Evolutionary conservation across 495 filamentous ascomycete genomes (phyloP), one percentile per base, ranked within the genome.

Genomic region (Usnea hakonensis): DNA sequence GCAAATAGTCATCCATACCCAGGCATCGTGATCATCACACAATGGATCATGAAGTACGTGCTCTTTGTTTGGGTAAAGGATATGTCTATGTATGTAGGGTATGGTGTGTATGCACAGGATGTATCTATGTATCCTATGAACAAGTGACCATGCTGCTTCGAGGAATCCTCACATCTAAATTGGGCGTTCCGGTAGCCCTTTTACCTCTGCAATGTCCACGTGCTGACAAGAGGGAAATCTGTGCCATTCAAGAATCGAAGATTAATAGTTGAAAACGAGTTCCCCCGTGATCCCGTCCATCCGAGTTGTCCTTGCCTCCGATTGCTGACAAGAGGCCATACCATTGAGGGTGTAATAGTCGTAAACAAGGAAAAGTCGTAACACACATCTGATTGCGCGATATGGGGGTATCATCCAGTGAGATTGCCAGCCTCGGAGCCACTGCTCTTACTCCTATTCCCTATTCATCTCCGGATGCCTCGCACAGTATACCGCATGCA

Each of bases 401-500:
- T 30, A 26, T 7, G 28, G 26, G 48, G 48, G 48, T 52, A 52
- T 52, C 48, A 52, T 52, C 16, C 28, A 52, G 6, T 28, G 3
- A 5, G 14, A 17, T 50, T 50, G 41, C 40, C 35, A 28, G 10
- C 35, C 41, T 48, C 36, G 11, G n/a, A 28, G 57, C 57, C 32
- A 14, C 43, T 36, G 1, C 14, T 52, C 28, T 32, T 52, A 52
- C 3, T 32, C 48, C 48, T 28, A 52, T 52, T 52, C 48, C 48
- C 48, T 52, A 28, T 52, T 52, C 48, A 52, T 52, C 5, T 52
- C 48, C 28, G 48, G 48, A 52, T 59, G 57, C 43, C 41, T 26
- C 41, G 57, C 41, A 26, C 60, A 57, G 52, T 55, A 43, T 32
- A 91, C 81, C 57, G 81, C 86, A 67, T 87, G 86, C 57, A 97